A percentile compares a stretch with the other conserved stretches of the same genome.
These are phyloP conservation scores for Taiozyma onychis DNA, from an alignment of 1,139 yeast genomes.

Conservation along the genomic window DNA sequence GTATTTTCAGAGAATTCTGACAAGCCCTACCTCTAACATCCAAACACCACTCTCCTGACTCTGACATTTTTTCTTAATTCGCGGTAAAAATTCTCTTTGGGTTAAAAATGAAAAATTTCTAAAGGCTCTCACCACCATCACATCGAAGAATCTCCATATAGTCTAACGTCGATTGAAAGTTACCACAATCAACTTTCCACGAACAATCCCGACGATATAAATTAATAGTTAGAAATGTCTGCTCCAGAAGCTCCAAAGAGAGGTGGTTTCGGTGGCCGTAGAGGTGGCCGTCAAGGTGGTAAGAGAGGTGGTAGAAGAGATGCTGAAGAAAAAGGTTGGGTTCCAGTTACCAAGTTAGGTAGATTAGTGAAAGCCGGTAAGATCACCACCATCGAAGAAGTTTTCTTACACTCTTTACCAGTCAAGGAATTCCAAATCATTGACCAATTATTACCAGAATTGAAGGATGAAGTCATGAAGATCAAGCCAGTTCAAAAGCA, in stretches of 20 bases:
- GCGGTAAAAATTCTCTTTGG: background rate
- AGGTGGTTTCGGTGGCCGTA: constrained; percentile 66
- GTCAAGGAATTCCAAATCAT: constrained; percentile 99
- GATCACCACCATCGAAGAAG: constrained; percentile 94
- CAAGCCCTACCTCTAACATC: background rate
- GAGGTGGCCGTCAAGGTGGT: constrained; percentile 54
- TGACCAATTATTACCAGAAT: constrained; percentile 92
- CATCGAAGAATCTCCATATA: background rate
- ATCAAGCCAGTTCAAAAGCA: constrained; percentile 99
- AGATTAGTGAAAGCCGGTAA: constrained; percentile 99
- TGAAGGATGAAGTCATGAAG: constrained; percentile 99
- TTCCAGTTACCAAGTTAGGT: constrained; percentile 99
- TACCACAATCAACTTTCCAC: constrained; percentile 91
- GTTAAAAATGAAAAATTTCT: background rate
- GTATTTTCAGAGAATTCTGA: background rate
- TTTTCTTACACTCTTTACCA: constrained; percentile 99
- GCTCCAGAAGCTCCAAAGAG: constrained; percentile 56
- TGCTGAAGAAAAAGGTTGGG: constrained; percentile 98
- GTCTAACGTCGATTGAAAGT: constrained; percentile 70
- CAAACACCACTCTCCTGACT: background rate
- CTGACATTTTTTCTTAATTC: background rate
- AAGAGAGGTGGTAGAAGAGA: constrained; percentile 71
- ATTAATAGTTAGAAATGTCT: constrained; percentile 42
- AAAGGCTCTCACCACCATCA: background rate
- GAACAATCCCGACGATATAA: constrained; percentile 67